phyloP scores from a whole-genome alignment of 1,284 basidiomycete genomes.

The Pseudomicrostroma phylloplanum region DNA sequence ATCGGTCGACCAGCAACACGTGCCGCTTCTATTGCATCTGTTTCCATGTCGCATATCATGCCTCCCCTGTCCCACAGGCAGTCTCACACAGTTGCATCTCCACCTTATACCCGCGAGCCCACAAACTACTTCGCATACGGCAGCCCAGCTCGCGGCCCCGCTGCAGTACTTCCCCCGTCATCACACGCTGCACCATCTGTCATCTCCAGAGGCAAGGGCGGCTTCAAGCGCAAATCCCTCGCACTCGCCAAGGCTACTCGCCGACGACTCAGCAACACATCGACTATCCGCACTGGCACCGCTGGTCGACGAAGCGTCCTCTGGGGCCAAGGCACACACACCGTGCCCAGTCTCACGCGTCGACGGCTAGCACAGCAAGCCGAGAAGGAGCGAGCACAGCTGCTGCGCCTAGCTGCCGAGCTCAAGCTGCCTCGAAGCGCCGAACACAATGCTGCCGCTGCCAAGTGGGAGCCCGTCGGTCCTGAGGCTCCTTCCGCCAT shows the following conservation, averaged over 20 bases:
- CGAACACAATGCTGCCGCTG: not conserved
- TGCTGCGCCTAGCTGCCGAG: not conserved
- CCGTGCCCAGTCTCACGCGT: not conserved
- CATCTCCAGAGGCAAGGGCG: not conserved
- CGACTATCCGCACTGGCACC: not conserved
- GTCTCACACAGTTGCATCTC: not conserved
- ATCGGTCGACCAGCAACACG: not conserved
- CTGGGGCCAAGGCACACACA: not conserved
- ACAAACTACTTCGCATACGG: not conserved
- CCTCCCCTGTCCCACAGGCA: not conserved
- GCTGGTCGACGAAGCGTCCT: not conserved
- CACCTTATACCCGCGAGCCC: not conserved
- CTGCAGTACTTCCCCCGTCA: not conserved
- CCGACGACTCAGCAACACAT: not conserved
- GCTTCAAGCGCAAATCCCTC: slow-evolving; percentile 3
- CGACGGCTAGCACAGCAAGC: not conserved
- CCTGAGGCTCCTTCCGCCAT: not conserved
- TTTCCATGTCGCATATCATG: not conserved
- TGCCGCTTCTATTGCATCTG: not conserved
- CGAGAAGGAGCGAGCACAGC: slow-evolving; percentile 4
- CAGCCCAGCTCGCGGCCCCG: not conserved
- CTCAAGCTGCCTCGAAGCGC: not conserved
- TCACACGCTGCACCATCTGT: not conserved
- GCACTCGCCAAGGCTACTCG: not conserved
- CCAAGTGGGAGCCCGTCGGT: not conserved